These are phyloP conservation scores for Andrographis paniculata DNA, from an alignment of 305 asterid species.

Conservation along the genomic window DNA sequence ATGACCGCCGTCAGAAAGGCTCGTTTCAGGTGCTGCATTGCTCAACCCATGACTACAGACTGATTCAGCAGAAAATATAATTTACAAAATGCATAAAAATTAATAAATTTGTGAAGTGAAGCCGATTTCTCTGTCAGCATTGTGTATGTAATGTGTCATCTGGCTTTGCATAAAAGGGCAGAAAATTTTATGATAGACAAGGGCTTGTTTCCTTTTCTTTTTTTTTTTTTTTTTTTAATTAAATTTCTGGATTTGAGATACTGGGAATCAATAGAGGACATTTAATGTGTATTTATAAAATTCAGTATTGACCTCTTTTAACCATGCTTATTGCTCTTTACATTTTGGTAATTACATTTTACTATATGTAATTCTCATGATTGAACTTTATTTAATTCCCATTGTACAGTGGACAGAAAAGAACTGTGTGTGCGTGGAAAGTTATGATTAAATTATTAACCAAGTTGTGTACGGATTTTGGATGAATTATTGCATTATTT, in stretches of 20 bases:
- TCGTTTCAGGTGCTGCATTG: conserved; percentile 65
- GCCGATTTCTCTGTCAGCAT: neutral
- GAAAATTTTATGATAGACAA: conserved; percentile 12
- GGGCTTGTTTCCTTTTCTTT: conserved; percentile 23
- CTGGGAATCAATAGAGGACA: conserved; percentile 17
- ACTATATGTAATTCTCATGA: too few species aligned
- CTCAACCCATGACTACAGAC: conserved; percentile 48
- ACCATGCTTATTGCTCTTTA: neutral
- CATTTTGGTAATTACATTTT: neutral
- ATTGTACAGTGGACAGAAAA: too few species aligned
- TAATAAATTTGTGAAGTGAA: too few species aligned
- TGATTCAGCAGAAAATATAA: conserved; percentile 23
- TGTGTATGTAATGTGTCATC: neutral
- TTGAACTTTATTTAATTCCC: too few species aligned
- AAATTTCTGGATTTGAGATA: conserved; percentile 25
- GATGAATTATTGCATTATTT: too few species aligned
- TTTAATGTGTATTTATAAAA: conserved; percentile 20
- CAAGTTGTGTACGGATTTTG: too few species aligned
- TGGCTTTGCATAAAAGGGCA: conserved; percentile 15
- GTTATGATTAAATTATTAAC: too few species aligned
- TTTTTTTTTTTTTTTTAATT: conserved; percentile 7
- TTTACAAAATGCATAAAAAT: too few species aligned
- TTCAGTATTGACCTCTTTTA: neutral
- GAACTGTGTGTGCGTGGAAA: too few species aligned
- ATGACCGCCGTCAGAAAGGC: conserved; percentile 53